Evolutionary conservation across 2,329 filamentous ascomycete genomes (phyloP), one percentile per base, ranked within the genome.

Genomic region (Colletotrichum sp.): DNA sequence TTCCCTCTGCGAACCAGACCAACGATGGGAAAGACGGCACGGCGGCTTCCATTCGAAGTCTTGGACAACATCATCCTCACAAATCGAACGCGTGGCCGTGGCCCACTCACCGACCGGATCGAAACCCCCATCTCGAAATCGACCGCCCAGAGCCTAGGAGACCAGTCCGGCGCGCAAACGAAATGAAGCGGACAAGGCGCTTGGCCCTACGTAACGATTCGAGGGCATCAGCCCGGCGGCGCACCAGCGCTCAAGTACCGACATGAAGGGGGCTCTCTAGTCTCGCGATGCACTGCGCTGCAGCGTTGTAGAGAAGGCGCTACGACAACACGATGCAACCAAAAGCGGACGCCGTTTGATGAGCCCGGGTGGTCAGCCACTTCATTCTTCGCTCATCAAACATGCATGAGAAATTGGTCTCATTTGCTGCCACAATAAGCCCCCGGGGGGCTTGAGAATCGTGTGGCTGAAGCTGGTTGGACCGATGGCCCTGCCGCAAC

Each of bases 381-480:
- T 18, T 21, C 34, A 15, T 32, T 52, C n/a, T 59, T 15, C 28
- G 18, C 18, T 57, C 59, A 28, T 13, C 30, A 34, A 24, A 34
- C 55, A 26, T 21, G n/a, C 24, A 44, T 26, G 32, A 52, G 67
- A 60, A 26, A 72, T 67, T 57, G 39, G 63, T 44, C 32, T 68
- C 69, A 72, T 68, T 72, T 64, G 39, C 26, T 32, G 57, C 16
- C n/a, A 21, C 55, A 28, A 28, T 15, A 66, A 49, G 32, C 21
- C 21, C 55, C 26, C 9, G 13, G 18, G 68, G 57, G 60, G 68
- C 30, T 62, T 65, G 55, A 24, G 68, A 52, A 52, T 49, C 21
- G 64, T 76, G 70, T 76, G 70, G 73, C 73, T 76, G 73, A 64
- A 73, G 70, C 70, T 73, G 73, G 70, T 68, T 69, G 74, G 74